A percentile compares a stretch with the other conserved stretches of the same genome.
Conservation (phyloP, 2,329 filamentous ascomycete species). For the Colletotrichum eleusines region DNA sequence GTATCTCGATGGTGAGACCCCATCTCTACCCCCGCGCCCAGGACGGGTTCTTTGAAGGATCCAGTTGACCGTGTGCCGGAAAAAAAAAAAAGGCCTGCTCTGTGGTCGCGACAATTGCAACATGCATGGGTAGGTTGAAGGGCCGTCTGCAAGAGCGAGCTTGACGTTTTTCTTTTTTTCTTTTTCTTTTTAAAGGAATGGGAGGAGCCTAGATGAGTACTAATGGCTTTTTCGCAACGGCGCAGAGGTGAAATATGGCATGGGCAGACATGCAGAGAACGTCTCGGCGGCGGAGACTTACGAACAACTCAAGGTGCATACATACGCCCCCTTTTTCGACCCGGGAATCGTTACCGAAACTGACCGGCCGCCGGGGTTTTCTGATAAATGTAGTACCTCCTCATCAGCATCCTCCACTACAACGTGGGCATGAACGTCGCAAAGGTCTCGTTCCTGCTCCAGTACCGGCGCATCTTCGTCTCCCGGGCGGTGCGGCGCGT, state of each 20-base stretch:
- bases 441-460: constrained; percentile 50
- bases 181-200: no score
- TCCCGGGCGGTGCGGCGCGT: constrained; percentile 42
- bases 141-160: neutral
- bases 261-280: constrained; percentile 46
- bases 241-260: constrained; percentile 45
- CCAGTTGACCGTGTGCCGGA: constrained; percentile 14
- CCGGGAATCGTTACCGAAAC: neutral
- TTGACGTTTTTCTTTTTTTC: neutral
- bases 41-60: neutral
- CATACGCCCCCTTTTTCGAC: neutral
- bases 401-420: constrained; percentile 47
- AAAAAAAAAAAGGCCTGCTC: constrained; percentile 41
- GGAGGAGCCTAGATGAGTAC: neutral
- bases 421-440: constrained; percentile 50
- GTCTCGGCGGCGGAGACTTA: constrained; percentile 40
- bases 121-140: constrained; percentile 11
- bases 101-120: constrained; percentile 37
- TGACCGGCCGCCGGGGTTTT: neutral
- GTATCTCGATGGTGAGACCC: constrained; percentile 42
- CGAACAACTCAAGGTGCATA: constrained; percentile 45
- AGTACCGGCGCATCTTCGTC: constrained; percentile 51
- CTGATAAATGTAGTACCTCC: constrained; percentile 45
- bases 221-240: neutral
- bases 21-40: neutral